phyloP scores from a whole-genome alignment of 164 flowering plant species.

The Taxillus chinensis region DNA sequence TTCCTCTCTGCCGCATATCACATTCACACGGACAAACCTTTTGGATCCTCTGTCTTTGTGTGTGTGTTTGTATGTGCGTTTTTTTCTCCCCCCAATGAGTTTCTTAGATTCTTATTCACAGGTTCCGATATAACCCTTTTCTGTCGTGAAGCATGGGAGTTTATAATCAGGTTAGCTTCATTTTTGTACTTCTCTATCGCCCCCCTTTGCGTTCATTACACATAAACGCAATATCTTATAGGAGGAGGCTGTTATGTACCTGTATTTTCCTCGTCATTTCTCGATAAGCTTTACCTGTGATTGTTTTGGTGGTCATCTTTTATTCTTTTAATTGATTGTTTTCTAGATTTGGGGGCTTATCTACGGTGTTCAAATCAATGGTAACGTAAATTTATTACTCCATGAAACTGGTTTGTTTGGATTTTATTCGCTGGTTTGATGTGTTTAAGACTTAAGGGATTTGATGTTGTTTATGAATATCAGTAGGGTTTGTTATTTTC shows the following conservation, averaged over 20 bases:
- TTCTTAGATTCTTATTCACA: conserved; percentile 6
- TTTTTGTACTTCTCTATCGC: conserved; percentile 6
- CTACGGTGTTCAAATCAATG: neutral
- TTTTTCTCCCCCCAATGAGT: no score
- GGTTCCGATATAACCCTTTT: conserved; percentile 21
- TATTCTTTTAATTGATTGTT: neutral
- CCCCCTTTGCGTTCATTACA: neutral
- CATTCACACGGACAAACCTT: conserved; percentile 4
- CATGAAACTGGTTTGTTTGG: neutral
- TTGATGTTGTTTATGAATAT: neutral
- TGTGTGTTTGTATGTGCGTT: no score
- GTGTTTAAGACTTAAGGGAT: neutral
- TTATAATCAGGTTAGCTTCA: conserved; percentile 26
- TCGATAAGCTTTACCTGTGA: no score
- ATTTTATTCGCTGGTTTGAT: neutral
- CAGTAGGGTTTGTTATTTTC: neutral
- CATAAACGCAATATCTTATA: neutral
- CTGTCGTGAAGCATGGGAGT: conserved; percentile 10
- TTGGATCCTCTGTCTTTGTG: neutral
- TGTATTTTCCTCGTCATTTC: no score
- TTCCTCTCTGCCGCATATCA: neutral
- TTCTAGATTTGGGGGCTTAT: neutral
- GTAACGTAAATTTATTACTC: neutral
- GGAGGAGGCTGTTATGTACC: no score
- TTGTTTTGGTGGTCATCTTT: neutral